These are phyloP conservation scores for Xylaria sp. DNA, from an alignment of 2,329 filamentous ascomycete species.

Conservation along the genomic window DNA sequence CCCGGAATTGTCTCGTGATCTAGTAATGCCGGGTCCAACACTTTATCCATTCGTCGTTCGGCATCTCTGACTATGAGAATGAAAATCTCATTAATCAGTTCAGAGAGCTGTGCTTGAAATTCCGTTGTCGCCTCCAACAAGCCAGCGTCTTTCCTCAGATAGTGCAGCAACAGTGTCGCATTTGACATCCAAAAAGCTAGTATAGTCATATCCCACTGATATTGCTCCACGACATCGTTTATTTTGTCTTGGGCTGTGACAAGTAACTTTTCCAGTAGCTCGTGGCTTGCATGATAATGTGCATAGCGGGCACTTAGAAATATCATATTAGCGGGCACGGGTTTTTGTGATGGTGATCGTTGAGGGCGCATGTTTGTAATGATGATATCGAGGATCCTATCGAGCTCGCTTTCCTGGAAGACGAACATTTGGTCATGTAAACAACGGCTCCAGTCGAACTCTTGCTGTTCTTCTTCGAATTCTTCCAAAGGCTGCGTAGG, in stretches of 20 bases:
- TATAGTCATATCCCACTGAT: slow-evolving; percentile 99
- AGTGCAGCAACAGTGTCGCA: slow-evolving; percentile 92
- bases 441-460: slow-evolving; percentile 95
- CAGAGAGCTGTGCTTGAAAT: slow-evolving; percentile 92
- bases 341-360: slow-evolving; percentile 94
- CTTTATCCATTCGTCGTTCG: slow-evolving; percentile 94
- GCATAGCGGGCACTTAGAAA: slow-evolving; percentile 96
- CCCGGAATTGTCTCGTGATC: slow-evolving; percentile 98
- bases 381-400: slow-evolving; percentile 91
- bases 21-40: slow-evolving; percentile 90
- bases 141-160: slow-evolving; percentile 92
- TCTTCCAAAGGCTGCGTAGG: slow-evolving; percentile 73
- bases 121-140: slow-evolving; percentile 82
- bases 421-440: slow-evolving; percentile 99
- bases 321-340: slow-evolving; percentile 95
- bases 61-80: slow-evolving; percentile 97
- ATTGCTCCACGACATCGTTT: slow-evolving; percentile 92
- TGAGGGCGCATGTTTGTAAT: slow-evolving; percentile 99
- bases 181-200: slow-evolving; percentile 99
- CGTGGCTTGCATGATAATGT: slow-evolving; percentile 91
- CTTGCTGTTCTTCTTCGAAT: slow-evolving; percentile 86
- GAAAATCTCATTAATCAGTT: slow-evolving; percentile 97
- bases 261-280: slow-evolving; percentile 83
- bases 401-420: slow-evolving; percentile 93
- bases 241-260: slow-evolving; percentile 93